Percentiles rank a stretch among this genome's conserved stretches.
Evolutionary conservation across 345 rosid species (phyloP).

Genomic region (Pseudoturritis turrita): DNA sequence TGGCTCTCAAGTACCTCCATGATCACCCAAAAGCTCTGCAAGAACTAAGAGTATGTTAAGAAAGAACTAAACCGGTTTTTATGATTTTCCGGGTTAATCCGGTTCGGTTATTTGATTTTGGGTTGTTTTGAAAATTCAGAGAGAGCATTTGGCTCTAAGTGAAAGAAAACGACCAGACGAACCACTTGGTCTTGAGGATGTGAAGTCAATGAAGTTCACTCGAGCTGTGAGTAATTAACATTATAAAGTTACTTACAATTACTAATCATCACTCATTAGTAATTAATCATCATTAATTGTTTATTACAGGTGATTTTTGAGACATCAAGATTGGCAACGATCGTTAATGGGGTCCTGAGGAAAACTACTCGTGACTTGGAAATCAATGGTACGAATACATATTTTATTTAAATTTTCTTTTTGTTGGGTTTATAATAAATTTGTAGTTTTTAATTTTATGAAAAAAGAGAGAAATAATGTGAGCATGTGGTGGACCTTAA

Average conservation of each 20-base stretch:
- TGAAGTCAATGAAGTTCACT: constrained; percentile 58
- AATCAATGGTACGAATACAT: constrained; percentile 42
- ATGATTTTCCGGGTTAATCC: neutral
- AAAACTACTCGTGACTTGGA: constrained; percentile 64
- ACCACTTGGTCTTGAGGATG: constrained; percentile 45
- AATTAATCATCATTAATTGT: neutral
- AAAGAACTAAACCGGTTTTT: neutral
- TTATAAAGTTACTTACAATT: neutral
- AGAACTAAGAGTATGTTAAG: constrained; percentile 54
- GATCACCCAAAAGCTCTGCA: constrained; percentile 68
- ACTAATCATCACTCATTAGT: neutral
- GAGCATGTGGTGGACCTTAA: constrained; percentile 37
- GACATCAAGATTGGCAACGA: constrained; percentile 77
- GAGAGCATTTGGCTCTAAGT: constrained; percentile 50
- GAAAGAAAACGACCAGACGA: constrained; percentile 40
- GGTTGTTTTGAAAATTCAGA: constrained; percentile 21
- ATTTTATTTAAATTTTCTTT: neutral
- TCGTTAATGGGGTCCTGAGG: constrained; percentile 79
- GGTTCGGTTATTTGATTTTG: neutral
- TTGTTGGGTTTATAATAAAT: constrained; percentile 7
- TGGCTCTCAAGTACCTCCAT: constrained; percentile 72
- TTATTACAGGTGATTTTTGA: constrained; percentile 58
- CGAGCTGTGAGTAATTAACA: constrained; percentile 45
- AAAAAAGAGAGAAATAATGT: constrained; percentile 17
- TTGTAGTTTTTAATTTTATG: neutral